Percentiles rank a stretch among this genome's conserved stretches.
Evolutionary conservation across 1,139 yeast genomes (phyloP).

Genomic region (Blastobotrys ciferrii): DNA sequence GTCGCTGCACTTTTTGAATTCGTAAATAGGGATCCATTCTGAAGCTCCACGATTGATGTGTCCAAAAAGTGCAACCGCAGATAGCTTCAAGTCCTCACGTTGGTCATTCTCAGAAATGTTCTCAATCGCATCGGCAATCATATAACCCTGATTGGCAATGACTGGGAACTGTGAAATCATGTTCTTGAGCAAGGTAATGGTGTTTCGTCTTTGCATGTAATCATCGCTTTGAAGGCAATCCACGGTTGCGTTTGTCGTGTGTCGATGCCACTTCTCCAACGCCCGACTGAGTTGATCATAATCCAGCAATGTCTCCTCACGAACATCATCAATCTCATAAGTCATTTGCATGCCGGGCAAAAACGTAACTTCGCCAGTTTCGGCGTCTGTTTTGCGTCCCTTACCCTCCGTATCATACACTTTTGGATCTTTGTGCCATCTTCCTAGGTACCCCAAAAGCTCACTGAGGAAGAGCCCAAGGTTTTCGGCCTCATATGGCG

Average conservation of each 20-base stretch:
- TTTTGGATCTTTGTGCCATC: slow-evolving; percentile 41
- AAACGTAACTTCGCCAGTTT: slow-evolving; percentile 23
- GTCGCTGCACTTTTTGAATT: slow-evolving; percentile 29
- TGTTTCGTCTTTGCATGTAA: slow-evolving; percentile 79
- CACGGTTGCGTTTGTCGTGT: slow-evolving; percentile 47
- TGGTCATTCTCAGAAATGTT: slow-evolving; percentile 52
- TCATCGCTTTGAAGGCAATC: slow-evolving; percentile 54
- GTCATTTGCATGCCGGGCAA: slow-evolving; percentile 30
- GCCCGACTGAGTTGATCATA: slow-evolving; percentile 44
- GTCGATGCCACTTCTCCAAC: slow-evolving; percentile 57
- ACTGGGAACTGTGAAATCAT: slow-evolving; percentile 64
- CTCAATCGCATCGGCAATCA: slow-evolving; percentile 49
- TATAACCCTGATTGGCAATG: slow-evolving; percentile 65
- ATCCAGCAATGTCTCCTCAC: slow-evolving; percentile 27
- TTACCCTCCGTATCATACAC: slow-evolving; percentile 34
- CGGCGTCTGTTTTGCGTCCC: slow-evolving; percentile 26
- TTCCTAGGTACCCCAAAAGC: slow-evolving; percentile 47
- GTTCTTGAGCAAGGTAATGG: slow-evolving; percentile 74
- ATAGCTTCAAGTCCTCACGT: slow-evolving; percentile 78
- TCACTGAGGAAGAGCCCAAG: slow-evolving; percentile 71
- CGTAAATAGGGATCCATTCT: slow-evolving; percentile 50
- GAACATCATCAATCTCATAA: slow-evolving; percentile 25
- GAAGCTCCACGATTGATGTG: slow-evolving; percentile 60
- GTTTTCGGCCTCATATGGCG: slow-evolving; percentile 79
- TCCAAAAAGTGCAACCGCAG: slow-evolving; percentile 76